phyloP scores from a whole-genome alignment of 306 rosid species.

The Canavalia ensiformis region DNA sequence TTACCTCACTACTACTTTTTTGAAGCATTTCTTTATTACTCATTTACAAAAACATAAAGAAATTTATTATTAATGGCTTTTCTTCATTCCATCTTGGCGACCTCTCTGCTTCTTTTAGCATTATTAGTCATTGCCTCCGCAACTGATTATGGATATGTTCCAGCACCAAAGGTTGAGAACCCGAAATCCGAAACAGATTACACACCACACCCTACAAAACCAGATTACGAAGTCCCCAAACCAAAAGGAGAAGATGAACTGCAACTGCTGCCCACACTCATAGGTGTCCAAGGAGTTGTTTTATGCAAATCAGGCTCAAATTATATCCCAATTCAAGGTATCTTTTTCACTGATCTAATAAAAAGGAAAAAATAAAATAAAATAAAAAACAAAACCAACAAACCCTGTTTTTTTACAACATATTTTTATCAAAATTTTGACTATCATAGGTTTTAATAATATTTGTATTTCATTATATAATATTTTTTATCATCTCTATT shows the following conservation, averaged over 20 bases:
- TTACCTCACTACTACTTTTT: constrained; percentile 18
- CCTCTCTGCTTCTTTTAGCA: constrained; percentile 50
- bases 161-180: constrained; percentile 30
- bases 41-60: background rate
- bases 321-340: constrained; percentile 61
- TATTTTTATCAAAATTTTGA: background rate
- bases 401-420: too few species aligned
- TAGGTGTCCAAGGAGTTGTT: constrained; percentile 60
- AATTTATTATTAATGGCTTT: constrained; percentile 32
- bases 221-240: background rate
- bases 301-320: constrained; percentile 56
- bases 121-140: constrained; percentile 55
- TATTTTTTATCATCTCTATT: too few species aligned
- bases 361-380: background rate
- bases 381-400: too few species aligned
- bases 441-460: too few species aligned
- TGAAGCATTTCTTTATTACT: background rate
- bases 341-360: background rate
- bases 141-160: constrained; percentile 47
- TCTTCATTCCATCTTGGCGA: constrained; percentile 1
- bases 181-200: constrained; percentile 22
- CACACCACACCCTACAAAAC: background rate
- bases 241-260: constrained; percentile 29
- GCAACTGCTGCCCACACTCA: constrained; percentile 32
- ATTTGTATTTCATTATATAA: too few species aligned